A percentile compares a stretch with the other conserved stretches of the same genome.
phyloP scores from a whole-genome alignment of 345 rosid species.

The Clausena lansium region DNA sequence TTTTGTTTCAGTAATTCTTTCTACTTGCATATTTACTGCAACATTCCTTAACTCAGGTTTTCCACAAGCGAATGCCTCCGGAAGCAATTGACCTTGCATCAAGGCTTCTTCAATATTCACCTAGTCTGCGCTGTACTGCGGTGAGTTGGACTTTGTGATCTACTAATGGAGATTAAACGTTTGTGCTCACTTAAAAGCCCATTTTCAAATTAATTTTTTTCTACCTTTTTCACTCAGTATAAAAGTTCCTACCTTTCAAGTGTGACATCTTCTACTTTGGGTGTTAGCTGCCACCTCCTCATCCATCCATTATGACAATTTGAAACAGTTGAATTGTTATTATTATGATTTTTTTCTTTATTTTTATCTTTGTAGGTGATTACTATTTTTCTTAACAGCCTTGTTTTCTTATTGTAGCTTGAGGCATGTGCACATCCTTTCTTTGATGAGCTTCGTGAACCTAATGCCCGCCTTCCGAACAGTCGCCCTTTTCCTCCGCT shows the following conservation, averaged over 20 bases:
- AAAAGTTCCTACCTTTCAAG: not conserved
- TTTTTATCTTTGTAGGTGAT: not conserved
- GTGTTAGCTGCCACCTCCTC: not conserved
- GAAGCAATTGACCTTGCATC: slow-evolving; percentile 89
- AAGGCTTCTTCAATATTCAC: slow-evolving; percentile 81
- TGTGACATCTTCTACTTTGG: not conserved
- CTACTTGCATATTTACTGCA: not conserved
- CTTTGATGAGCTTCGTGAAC: slow-evolving; percentile 81
- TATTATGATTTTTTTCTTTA: not conserved
- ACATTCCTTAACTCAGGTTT: slow-evolving; percentile 43
- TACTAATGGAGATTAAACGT: not conserved
- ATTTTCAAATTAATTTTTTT: not conserved
- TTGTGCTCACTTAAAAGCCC: not conserved
- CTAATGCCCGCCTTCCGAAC: slow-evolving; percentile 72
- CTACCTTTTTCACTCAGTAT: not conserved
- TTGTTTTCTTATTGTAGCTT: slow-evolving; percentile 40
- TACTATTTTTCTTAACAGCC: not conserved
- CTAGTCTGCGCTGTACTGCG: slow-evolving; percentile 74
- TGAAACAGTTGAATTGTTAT: not conserved
- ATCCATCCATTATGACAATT: not conserved
- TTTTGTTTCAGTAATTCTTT: not conserved
- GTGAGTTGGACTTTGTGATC: slow-evolving; percentile 40
- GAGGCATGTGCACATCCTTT: slow-evolving; percentile 84
- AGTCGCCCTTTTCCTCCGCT: slow-evolving; percentile 64
- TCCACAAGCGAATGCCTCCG: slow-evolving; percentile 84